A percentile compares a stretch with the other conserved stretches of the same genome.
Evolutionary conservation across 2,329 filamentous ascomycete species (phyloP).

Genomic region (Colletotrichum costaricense): DNA sequence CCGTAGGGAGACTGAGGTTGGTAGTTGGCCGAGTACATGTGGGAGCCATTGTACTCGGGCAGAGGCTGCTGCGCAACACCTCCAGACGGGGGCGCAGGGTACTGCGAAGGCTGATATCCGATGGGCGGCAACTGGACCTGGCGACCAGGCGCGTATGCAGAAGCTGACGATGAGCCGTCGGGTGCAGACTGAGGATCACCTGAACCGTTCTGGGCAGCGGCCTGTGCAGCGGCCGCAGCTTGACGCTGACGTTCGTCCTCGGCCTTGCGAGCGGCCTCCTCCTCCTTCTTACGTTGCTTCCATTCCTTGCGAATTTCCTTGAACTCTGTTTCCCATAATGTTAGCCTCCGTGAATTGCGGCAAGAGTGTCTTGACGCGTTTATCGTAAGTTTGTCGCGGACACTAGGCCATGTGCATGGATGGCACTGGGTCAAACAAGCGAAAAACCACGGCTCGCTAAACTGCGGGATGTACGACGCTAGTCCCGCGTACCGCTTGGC

Average conservation of each 20-base stretch:
- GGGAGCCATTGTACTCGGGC: constrained; percentile 64
- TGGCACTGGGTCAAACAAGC: constrained; percentile 10
- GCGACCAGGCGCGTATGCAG: constrained; percentile 67
- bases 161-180: constrained; percentile 65
- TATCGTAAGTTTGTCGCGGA: constrained; percentile 46
- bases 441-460: not conserved
- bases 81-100: constrained; percentile 70
- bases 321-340: constrained; percentile 75
- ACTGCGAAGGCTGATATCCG: constrained; percentile 76
- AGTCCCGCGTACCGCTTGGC: not conserved
- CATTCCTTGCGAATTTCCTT: constrained; percentile 99
- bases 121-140: constrained; percentile 78
- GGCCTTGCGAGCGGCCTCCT: constrained; percentile 88
- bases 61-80: constrained; percentile 61
- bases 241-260: constrained; percentile 84
- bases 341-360: constrained; percentile 38
- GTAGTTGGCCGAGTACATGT: constrained; percentile 66
- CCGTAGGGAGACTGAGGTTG: constrained; percentile 70
- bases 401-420: constrained; percentile 56
- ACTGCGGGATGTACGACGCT: not conserved
- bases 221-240: constrained; percentile 51
- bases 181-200: constrained; percentile 58
- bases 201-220: constrained; percentile 65
- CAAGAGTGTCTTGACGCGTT: constrained; percentile 43
- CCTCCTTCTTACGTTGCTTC: constrained; percentile 99